Conservation (phyloP, 352 stramenopile genomes). For the Globisporangium spiculum region DNA sequence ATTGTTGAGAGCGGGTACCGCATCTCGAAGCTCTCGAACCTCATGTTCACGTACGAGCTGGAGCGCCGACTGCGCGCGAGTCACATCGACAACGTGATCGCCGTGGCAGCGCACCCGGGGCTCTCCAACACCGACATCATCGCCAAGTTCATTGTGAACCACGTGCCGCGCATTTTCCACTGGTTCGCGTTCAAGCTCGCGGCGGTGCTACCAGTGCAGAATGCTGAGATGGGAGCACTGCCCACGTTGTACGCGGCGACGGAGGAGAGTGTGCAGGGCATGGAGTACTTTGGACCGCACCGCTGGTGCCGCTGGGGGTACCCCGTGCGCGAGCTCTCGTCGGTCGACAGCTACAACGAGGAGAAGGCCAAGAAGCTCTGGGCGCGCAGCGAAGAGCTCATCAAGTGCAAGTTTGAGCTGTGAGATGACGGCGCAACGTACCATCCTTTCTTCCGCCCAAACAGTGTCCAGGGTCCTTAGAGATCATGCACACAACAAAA, state of each 20-base stretch:
- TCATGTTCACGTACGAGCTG: slow-evolving; percentile 54
- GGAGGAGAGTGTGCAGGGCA: slow-evolving; percentile 12
- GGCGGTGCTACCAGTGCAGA: slow-evolving; percentile 6
- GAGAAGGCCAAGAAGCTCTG: slow-evolving; percentile 16
- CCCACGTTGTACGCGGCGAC: slow-evolving; percentile 13
- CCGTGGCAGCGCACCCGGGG: slow-evolving; percentile 37
- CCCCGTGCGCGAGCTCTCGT: slow-evolving; percentile 17
- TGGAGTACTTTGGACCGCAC: slow-evolving; percentile 14
- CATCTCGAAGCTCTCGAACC: slow-evolving; percentile 45
- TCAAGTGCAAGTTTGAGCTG: too few relatives aligned
- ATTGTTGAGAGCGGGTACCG: slow-evolving; percentile 31
- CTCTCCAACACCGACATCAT: slow-evolving; percentile 36
- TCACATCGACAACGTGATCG: slow-evolving; percentile 28
- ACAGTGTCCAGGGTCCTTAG: not conserved
- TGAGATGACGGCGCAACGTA: too few relatives aligned
- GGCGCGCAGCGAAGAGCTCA: slow-evolving; percentile 12
- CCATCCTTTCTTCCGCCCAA: too few relatives aligned
- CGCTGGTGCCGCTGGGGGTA: slow-evolving; percentile 13
- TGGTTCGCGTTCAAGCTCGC: slow-evolving; percentile 10
- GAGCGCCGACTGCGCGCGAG: slow-evolving; percentile 29
- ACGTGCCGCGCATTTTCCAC: slow-evolving; percentile 19
- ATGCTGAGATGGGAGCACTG: slow-evolving; percentile 2
- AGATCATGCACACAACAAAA: too few relatives aligned
- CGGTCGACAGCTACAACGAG: slow-evolving; percentile 11
- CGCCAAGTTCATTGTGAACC: slow-evolving; percentile 30